Evolutionary conservation across 192 early-diverging fungal species (phyloP).

Genomic region (Dispira simplex): DNA sequence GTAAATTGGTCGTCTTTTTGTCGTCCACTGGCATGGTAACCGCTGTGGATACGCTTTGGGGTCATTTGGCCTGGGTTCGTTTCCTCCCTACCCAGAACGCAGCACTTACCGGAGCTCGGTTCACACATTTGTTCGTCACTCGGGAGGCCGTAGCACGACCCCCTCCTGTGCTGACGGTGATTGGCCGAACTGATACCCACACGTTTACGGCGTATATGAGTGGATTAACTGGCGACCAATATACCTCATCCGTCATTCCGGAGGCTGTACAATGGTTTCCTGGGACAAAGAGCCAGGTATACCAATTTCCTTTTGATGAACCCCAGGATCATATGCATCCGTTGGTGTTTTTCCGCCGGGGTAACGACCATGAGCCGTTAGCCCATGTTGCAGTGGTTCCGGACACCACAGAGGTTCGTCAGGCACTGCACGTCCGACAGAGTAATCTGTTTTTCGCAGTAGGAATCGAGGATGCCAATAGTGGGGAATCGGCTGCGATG

Average conservation of each 20-base stretch:
- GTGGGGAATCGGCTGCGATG: not conserved
- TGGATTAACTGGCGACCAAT: not conserved
- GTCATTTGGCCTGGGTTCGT: constrained; percentile 65
- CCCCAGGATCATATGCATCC: not conserved
- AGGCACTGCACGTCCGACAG: not conserved
- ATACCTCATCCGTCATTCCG: not conserved
- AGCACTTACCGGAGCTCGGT: not conserved
- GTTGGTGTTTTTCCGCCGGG: not conserved
- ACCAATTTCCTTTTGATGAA: constrained; percentile 8
- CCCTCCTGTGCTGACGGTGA: constrained; percentile 1
- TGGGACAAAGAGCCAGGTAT: not conserved
- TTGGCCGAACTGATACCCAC: not conserved
- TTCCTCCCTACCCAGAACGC: constrained; percentile 16
- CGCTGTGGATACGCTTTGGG: constrained; percentile 66
- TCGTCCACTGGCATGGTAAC: constrained; percentile 65
- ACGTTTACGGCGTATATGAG: not conserved
- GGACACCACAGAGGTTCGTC: not conserved
- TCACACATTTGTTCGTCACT: constrained; percentile 3
- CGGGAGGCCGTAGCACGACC: not conserved
- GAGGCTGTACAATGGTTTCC: not conserved
- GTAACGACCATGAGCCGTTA: not conserved
- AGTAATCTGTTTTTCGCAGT: not conserved
- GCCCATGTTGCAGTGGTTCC: not conserved
- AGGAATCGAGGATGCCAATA: not conserved
- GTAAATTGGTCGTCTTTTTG: constrained; percentile 75